A percentile compares a stretch with the other conserved stretches of the same genome.
Evolutionary conservation across 192 early-diverging fungal species (phyloP).

Genomic region (Entomortierella lignicola): DNA sequence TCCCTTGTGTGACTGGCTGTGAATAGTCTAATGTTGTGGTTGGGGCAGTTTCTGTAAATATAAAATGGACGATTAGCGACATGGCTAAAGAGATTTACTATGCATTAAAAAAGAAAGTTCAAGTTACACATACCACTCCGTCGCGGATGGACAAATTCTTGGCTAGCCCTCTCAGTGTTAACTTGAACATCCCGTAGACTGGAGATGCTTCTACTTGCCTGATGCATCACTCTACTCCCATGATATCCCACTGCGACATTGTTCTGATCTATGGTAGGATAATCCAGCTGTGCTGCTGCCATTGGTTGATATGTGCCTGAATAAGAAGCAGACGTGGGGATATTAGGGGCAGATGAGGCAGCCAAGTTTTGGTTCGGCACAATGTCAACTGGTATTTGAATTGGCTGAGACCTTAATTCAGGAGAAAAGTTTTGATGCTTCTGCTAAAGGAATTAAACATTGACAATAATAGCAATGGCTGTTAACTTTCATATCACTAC

Average conservation of each 20-base stretch:
- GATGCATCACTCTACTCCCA: constrained; percentile 14
- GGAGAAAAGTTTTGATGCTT: neutral
- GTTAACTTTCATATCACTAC: too few species aligned
- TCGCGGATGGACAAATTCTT: constrained; percentile 10
- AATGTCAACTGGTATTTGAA: neutral
- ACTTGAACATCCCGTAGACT: constrained; percentile 34
- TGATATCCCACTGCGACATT: neutral
- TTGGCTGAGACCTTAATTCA: constrained; percentile 7
- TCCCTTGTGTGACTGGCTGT: neutral
- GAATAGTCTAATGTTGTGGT: neutral
- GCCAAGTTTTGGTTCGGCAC: neutral
- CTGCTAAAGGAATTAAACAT: neutral
- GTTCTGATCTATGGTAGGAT: constrained; percentile 7
- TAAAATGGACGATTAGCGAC: neutral
- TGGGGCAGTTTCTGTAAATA: neutral
- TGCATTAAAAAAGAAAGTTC: neutral
- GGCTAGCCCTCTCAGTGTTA: constrained; percentile 12
- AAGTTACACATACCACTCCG: constrained; percentile 17
- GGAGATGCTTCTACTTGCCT: constrained; percentile 31
- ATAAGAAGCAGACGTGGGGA: neutral
- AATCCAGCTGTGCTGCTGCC: neutral
- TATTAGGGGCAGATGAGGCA: neutral
- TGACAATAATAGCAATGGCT: too few species aligned
- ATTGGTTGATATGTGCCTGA: neutral
- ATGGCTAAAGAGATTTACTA: neutral